Evolutionary conservation across 176 grass and related monocot species (phyloP).

Genomic region (Triticum timopheevii): DNA sequence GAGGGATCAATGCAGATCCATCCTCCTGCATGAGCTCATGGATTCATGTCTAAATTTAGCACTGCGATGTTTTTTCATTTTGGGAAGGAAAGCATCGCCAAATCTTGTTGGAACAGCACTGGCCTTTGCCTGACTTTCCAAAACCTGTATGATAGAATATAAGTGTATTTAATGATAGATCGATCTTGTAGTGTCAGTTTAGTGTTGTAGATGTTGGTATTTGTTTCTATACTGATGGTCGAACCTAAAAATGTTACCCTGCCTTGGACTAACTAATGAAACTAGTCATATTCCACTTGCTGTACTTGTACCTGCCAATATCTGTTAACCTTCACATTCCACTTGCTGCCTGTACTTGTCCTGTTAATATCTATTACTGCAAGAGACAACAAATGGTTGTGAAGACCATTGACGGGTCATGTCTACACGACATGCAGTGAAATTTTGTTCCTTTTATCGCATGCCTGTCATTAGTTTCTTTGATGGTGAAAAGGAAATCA

Average conservation of each 20-base stretch:
- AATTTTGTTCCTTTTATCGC: constrained; percentile 14
- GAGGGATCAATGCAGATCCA: constrained; percentile 33
- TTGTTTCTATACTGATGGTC: neutral
- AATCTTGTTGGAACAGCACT: constrained; percentile 23
- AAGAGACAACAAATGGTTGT: too few species aligned
- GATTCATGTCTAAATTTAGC: constrained; percentile 21
- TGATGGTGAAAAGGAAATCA: neutral
- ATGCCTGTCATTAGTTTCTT: constrained; percentile 24
- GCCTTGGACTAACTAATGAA: neutral
- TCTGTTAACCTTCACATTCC: neutral
- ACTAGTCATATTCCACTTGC: neutral
- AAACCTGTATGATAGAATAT: neutral
- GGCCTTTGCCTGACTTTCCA: constrained; percentile 5
- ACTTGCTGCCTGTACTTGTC: too few species aligned
- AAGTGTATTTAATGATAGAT: neutral
- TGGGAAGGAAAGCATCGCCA: neutral
- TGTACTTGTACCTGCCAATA: neutral
- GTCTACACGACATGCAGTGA: neutral
- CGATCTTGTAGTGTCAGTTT: neutral
- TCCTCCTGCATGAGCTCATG: constrained; percentile 19
- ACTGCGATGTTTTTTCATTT: neutral
- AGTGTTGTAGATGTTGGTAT: neutral
- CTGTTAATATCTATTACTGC: too few species aligned
- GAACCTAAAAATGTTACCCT: neutral
- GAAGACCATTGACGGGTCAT: neutral